A percentile compares a stretch with the other conserved stretches of the same genome.
phyloP scores from a whole-genome alignment of 495 filamentous ascomycete species.

The Collariella sp. region DNA sequence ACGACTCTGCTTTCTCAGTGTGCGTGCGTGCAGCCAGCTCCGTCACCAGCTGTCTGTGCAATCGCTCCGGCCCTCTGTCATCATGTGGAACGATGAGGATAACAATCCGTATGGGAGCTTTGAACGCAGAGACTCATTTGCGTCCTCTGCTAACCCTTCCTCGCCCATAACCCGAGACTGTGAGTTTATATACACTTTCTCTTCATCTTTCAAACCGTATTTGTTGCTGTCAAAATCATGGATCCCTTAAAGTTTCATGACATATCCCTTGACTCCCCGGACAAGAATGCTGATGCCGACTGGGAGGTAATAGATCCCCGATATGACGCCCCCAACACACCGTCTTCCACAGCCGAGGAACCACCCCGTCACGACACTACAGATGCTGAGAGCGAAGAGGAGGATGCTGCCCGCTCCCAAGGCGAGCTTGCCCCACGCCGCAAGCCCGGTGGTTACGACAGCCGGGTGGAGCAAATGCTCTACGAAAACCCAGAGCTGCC shows the following conservation, averaged over 20 bases:
- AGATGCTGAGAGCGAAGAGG: constrained; percentile 33
- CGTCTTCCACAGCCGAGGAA: constrained; percentile 39
- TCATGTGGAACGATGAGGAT: constrained; percentile 80
- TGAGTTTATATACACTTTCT: constrained; percentile 23
- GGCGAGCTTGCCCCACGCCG: constrained; percentile 43
- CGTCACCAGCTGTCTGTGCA: neutral
- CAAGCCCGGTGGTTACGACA: constrained; percentile 83
- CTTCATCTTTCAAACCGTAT: neutral
- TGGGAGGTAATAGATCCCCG: constrained; percentile 39
- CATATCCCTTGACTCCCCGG: constrained; percentile 10
- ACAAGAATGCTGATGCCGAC: constrained; percentile 33
- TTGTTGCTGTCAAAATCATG: constrained; percentile 23
- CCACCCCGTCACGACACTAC: constrained; percentile 23
- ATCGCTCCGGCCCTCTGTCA: constrained; percentile 4
- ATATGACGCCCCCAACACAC: constrained; percentile 36
- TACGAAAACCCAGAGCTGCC: constrained; percentile 87
- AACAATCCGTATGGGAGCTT: constrained; percentile 88
- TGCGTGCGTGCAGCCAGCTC: neutral
- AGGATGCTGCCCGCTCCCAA: constrained; percentile 51
- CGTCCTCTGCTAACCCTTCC: constrained; percentile 60
- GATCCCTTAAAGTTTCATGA: constrained; percentile 25
- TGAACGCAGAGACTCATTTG: constrained; percentile 68
- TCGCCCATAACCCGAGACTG: constrained; percentile 49
- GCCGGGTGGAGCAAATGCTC: constrained; percentile 89
- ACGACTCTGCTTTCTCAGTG: neutral